A percentile compares a stretch with the other conserved stretches of the same genome.
These are phyloP conservation scores for Solanum sitiens DNA, from an alignment of 257 asterid genomes.

Conservation along the genomic window DNA sequence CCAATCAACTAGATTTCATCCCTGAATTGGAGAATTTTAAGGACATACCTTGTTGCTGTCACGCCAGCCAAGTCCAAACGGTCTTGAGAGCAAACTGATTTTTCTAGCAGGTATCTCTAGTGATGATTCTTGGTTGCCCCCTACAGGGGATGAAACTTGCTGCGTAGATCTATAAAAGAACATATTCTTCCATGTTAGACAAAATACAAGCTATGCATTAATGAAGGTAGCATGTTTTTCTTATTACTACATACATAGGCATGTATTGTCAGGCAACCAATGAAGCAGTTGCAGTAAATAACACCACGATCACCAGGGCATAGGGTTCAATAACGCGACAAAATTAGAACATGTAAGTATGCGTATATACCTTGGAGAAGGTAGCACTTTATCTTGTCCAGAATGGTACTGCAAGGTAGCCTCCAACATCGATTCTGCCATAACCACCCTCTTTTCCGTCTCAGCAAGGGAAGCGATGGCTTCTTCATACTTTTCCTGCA, in stretches of 20 bases:
- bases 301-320: background rate
- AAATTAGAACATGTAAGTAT: background rate
- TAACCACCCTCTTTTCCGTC: constrained; percentile 80
- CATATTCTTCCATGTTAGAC: background rate
- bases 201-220: background rate
- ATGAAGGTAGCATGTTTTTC: background rate
- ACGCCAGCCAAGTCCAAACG: constrained; percentile 41
- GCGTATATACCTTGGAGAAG: constrained; percentile 66
- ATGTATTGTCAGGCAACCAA: background rate
- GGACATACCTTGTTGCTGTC: constrained; percentile 76
- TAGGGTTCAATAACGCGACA: background rate
- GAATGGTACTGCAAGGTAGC: constrained; percentile 98
- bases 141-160: constrained; percentile 28
- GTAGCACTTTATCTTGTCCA: constrained; percentile 62
- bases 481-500: constrained; percentile 88
- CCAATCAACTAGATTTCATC: background rate
- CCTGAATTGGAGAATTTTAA: background rate
- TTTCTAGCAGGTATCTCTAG: constrained; percentile 58
- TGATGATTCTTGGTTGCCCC: constrained; percentile 42
- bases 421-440: constrained; percentile 99
- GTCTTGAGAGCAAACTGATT: constrained; percentile 68
- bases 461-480: constrained; percentile 62
- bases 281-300: background rate
- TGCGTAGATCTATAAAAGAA: constrained; percentile 45
- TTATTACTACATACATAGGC: background rate